Percentiles rank a stretch among this genome's conserved stretches.
Conservation (phyloP, 1,284 basidiomycete genomes). For the Athelia psychrophila region DNA sequence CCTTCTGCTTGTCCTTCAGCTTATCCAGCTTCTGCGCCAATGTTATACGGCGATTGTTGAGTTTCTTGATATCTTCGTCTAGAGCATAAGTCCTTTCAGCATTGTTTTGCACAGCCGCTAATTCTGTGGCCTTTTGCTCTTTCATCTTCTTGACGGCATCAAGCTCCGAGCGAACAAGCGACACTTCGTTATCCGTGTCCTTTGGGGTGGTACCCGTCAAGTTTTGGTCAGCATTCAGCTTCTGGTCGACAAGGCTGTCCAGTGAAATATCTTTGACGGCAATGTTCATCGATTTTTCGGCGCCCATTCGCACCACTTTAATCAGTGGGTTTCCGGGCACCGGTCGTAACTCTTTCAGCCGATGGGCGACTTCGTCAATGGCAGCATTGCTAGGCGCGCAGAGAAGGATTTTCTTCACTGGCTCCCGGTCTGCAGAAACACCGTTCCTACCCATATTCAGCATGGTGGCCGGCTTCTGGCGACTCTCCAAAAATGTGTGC, state of each 20-base stretch:
- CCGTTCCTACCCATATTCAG: constrained; percentile 45
- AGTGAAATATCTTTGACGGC: constrained; percentile 87
- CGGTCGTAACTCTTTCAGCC: constrained; percentile 76
- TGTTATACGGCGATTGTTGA: constrained; percentile 62
- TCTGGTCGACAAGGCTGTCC: constrained; percentile 82
- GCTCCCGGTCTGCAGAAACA: constrained; percentile 43
- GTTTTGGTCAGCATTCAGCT: constrained; percentile 52
- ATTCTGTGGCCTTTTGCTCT: constrained; percentile 63
- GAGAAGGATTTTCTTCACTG: constrained; percentile 77
- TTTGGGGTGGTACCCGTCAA: constrained; percentile 32
- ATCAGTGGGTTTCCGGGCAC: constrained; percentile 55
- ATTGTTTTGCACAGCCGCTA: constrained; percentile 51
- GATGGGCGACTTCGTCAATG: constrained; percentile 93
- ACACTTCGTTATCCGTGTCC: constrained; percentile 57
- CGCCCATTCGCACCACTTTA: constrained; percentile 89
- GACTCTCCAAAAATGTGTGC: constrained; percentile 73
- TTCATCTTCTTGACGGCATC: constrained; percentile 63
- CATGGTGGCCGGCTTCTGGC: constrained; percentile 44
- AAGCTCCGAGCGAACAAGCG: constrained; percentile 62
- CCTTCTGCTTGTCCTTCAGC: constrained; percentile 79
- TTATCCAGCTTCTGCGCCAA: constrained; percentile 74
- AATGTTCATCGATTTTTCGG: constrained; percentile 76
- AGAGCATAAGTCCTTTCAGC: constrained; percentile 44
- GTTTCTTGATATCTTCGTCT: constrained; percentile 66
- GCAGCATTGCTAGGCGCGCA: constrained; percentile 99